Evolutionary conservation across 345 rosid genomes (phyloP), one percentile per base, ranked within the genome.

Genomic region (Populus davidiana): DNA sequence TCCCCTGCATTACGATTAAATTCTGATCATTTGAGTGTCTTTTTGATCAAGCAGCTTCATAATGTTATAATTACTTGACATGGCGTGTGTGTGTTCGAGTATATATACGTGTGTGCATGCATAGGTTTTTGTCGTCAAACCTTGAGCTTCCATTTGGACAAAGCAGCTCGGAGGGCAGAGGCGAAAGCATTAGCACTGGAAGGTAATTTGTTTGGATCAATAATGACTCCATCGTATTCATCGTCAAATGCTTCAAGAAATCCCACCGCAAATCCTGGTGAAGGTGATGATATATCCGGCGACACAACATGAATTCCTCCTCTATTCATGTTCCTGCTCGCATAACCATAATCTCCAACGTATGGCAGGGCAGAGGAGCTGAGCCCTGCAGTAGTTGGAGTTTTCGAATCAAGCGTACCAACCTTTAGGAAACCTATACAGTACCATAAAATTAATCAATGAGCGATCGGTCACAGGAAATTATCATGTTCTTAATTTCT

Each of bases 211-310:
- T 39, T 25, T 2, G 89, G 85, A 62, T 90, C 77, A 25, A 88
- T 63, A 70, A 85, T 54, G 50, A 85, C 68, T 20, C 91, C 90
- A n/a, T 76, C 84, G 5, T 86, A 90, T 74, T 86, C 85, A 73
- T 88, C 91, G 23, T 90, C 88, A 70, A 69, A 71, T 27, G 87
- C 88, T 44, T 76, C 77, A 23, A 90, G 90, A 72, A 81, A 67
- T 23, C 87, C 88, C 36, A 73, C 70, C 27, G 41, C 39, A 33
- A 80, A 49, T 72, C 71, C 69, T 13, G 79, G 82, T 4, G 3
- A 52, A 20, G n/a, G 8, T 6, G 84, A 44, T 5, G 87, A 79
- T 52, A 78, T 17, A 49, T 89, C 82, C 8, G 85, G 75, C n/a
- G 83, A 89, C 64, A 81, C 21, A 7, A 82, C 88, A 27, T 63